Conservation (phyloP, 768 basidiomycete species). For the Hygrophoropsis aurantiaca region DNA sequence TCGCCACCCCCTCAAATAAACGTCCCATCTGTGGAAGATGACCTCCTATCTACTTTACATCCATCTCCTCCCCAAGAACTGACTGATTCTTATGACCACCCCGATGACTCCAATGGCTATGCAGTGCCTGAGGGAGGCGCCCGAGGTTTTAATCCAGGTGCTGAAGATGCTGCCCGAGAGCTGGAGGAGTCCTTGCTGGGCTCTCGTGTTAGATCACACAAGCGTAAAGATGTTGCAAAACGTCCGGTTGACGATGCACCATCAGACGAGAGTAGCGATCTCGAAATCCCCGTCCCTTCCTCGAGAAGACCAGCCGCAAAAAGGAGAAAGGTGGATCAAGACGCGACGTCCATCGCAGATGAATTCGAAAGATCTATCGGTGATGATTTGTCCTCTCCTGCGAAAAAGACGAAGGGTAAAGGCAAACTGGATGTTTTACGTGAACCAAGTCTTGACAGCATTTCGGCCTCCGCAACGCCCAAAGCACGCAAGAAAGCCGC, state of each 20-base stretch:
- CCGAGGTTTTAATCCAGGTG: conserved; percentile 27
- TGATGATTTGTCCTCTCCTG: conserved; percentile 36
- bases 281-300: conserved; percentile 40
- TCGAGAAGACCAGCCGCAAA: conserved; percentile 50
- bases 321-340: conserved; percentile 59
- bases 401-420: conserved; percentile 54
- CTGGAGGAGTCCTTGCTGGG: conserved; percentile 57
- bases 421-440: conserved; percentile 44
- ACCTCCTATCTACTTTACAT: conserved; percentile 33
- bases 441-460: conserved; percentile 61
- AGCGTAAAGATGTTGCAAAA: conserved; percentile 49
- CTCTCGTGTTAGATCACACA: conserved; percentile 28
- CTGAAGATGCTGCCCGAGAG: conserved; percentile 58
- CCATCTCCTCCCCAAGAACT: conserved; percentile 33
- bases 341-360: conserved; percentile 38
- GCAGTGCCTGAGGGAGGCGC: conserved; percentile 16
- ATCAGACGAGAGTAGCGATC: conserved; percentile 61
- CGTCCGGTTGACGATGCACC: conserved; percentile 46
- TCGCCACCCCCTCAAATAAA: conserved; percentile 34
- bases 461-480: conserved; percentile 40
- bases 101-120: conserved; percentile 23
- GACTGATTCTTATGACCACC: conserved; percentile 27
- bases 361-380: conserved; percentile 47
- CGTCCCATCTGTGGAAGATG: conserved; percentile 32
- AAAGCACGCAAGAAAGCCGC: conserved; percentile 58